A percentile compares a stretch with the other conserved stretches of the same genome.
Evolutionary conservation across 1,139 yeast species (phyloP).

Genomic region (Neolecta irregularis): DNA sequence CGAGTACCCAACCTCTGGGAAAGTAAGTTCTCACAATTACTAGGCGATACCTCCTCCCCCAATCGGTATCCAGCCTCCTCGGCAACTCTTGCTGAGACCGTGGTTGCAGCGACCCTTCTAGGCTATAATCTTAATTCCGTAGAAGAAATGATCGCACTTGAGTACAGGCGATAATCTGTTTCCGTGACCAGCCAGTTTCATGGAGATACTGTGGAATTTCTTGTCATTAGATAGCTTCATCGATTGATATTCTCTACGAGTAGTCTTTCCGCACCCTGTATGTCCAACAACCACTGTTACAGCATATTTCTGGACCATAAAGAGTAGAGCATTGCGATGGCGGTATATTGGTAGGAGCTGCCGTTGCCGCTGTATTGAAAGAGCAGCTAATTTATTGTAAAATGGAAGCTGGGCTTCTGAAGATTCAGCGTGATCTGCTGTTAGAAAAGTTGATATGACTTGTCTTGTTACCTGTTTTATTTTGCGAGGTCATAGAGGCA

Average conservation of each 20-base stretch:
- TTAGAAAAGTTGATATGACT: too few species aligned
- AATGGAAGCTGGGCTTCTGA: slow-evolving; percentile 6
- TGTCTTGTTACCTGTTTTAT: too few species aligned
- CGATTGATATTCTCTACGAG: slow-evolving; percentile 27
- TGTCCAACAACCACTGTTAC: slow-evolving; percentile 64
- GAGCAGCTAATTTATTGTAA: slow-evolving; percentile 3
- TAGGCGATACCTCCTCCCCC: slow-evolving; percentile 31
- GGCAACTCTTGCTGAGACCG: slow-evolving; percentile 53
- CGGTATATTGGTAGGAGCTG: slow-evolving; percentile 7
- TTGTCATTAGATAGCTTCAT: slow-evolving; percentile 7
- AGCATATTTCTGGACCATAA: slow-evolving; percentile 33
- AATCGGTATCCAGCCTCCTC: slow-evolving; percentile 45
- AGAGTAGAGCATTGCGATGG: slow-evolving; percentile 11
- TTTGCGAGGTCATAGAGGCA: too few species aligned
- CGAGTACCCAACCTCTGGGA: slow-evolving; percentile 40
- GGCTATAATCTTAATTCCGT: slow-evolving; percentile 27
- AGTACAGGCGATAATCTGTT: slow-evolving; percentile 52
- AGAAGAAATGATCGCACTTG: slow-evolving; percentile 20
- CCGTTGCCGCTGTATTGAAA: slow-evolving; percentile 5
- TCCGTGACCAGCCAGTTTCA: slow-evolving; percentile 45
- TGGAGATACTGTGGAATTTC: slow-evolving; percentile 56
- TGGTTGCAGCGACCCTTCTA: slow-evolving; percentile 54
- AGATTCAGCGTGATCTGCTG: too few species aligned
- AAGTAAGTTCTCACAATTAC: background rate
- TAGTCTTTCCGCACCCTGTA: slow-evolving; percentile 81